These are phyloP conservation scores for Aspergillus ostianus DNA, from an alignment of 495 filamentous ascomycete species.

Conservation along the genomic window DNA sequence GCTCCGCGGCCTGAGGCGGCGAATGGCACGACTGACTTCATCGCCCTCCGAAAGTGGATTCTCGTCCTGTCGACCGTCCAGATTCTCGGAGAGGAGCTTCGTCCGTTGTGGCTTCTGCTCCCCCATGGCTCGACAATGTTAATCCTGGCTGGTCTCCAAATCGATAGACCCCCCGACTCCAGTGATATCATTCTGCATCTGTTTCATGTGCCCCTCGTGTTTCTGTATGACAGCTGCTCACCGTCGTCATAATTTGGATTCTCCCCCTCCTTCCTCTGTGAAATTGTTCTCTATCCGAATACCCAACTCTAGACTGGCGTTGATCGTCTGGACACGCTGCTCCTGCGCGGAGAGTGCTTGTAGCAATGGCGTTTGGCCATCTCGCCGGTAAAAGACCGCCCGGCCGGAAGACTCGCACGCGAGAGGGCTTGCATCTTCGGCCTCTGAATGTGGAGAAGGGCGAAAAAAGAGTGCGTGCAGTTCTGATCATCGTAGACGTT, in stretches of 20 bases:
- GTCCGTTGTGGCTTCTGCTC: background rate
- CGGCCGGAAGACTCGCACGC: slow-evolving; percentile 9
- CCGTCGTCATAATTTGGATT: background rate
- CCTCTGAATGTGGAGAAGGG: slow-evolving; percentile 38
- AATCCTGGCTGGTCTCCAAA: slow-evolving; percentile 8
- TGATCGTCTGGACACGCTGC: background rate
- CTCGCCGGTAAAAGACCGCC: slow-evolving; percentile 6
- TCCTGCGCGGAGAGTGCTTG: background rate
- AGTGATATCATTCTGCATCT: slow-evolving; percentile 19
- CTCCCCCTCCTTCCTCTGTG: background rate
- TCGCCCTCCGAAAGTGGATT: slow-evolving; percentile 5
- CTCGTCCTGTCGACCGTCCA: background rate
- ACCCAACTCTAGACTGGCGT: background rate
- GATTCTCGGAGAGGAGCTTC: background rate
- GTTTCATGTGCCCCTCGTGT: slow-evolving; percentile 20
- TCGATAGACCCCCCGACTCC: slow-evolving; percentile 9
- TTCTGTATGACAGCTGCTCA: slow-evolving; percentile 2
- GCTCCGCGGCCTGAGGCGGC: slow-evolving; percentile 20
- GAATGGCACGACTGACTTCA: slow-evolving; percentile 21
- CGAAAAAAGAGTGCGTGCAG: slow-evolving; percentile 30
- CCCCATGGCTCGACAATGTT: slow-evolving; percentile 10
- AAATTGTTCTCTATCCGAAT: background rate
- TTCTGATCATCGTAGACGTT: background rate
- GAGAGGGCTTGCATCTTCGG: slow-evolving; percentile 26
- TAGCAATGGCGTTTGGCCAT: slow-evolving; percentile 27